phyloP scores from a whole-genome alignment of 2,329 filamentous ascomycete genomes.

The Drechslerella dactyloides region DNA sequence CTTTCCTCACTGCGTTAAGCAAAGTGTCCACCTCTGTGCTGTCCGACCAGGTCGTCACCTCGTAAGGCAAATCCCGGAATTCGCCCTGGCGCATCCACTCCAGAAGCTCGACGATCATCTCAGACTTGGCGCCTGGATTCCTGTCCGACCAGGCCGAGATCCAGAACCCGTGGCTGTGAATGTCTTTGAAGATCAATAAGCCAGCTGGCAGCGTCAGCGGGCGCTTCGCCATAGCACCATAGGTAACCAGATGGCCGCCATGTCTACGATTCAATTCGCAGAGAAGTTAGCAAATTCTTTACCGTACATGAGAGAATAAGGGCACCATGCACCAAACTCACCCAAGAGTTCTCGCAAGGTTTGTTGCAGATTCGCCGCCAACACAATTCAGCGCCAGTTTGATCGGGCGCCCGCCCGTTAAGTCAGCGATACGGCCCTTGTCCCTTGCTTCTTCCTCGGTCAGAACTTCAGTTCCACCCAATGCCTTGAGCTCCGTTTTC shows the following conservation, averaged over 20 bases:
- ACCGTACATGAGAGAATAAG: too few relatives aligned
- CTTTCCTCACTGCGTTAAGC: slow-evolving; percentile 77
- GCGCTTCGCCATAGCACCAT: slow-evolving; percentile 92
- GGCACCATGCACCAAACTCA: slow-evolving; percentile 30
- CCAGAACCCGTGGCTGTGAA: slow-evolving; percentile 93
- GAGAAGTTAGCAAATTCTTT: too few relatives aligned
- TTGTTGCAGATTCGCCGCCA: slow-evolving; percentile 81
- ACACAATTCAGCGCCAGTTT: slow-evolving; percentile 90
- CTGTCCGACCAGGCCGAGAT: slow-evolving; percentile 84
- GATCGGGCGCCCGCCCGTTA: slow-evolving; percentile 72
- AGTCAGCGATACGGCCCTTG: slow-evolving; percentile 66
- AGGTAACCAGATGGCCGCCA: slow-evolving; percentile 81
- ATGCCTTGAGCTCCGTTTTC: slow-evolving; percentile 66
- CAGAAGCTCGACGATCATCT: slow-evolving; percentile 84
- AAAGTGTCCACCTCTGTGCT: slow-evolving; percentile 75
- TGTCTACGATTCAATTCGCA: slow-evolving; percentile 58
- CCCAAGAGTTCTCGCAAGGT: slow-evolving; percentile 74
- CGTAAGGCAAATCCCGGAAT: slow-evolving; percentile 83
- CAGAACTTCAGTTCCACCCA: slow-evolving; percentile 66
- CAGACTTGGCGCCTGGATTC: slow-evolving; percentile 74
- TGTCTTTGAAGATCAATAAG: slow-evolving; percentile 89
- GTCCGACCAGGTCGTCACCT: slow-evolving; percentile 82
- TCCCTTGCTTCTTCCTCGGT: slow-evolving; percentile 62
- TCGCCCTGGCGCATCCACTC: slow-evolving; percentile 70
- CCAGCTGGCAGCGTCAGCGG: slow-evolving; percentile 81